Evolutionary conservation across 139 green algal genomes (phyloP).

Genomic region (Closterium sp.): DNA sequence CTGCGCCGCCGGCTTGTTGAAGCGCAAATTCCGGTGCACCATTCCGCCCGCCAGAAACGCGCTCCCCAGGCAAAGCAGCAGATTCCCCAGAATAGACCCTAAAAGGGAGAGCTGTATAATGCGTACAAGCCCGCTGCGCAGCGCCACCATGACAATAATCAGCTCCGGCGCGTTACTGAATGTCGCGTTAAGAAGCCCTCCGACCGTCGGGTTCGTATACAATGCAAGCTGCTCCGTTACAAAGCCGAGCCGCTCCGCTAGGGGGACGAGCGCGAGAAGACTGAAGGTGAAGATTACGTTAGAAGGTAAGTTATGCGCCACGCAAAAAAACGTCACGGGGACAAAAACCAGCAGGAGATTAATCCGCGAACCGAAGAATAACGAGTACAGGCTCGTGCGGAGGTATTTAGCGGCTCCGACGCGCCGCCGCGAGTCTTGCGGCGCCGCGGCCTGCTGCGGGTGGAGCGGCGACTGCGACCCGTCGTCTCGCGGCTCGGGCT

Average conservation of each 20-base stretch:
- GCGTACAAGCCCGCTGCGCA: slow-evolving; percentile 53
- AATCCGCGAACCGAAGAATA: slow-evolving; percentile 12
- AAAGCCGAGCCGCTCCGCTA: slow-evolving; percentile 53
- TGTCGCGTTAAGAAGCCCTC: slow-evolving; percentile 73
- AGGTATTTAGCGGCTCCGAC: not conserved
- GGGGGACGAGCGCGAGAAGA: slow-evolving; percentile 33
- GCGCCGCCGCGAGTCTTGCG: not conserved
- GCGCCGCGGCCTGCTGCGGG: not conserved
- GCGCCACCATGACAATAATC: slow-evolving; percentile 74
- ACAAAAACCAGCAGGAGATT: slow-evolving; percentile 19
- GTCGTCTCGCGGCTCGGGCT: not conserved
- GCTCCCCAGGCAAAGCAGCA: slow-evolving; percentile 76
- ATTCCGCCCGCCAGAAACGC: slow-evolving; percentile 73
- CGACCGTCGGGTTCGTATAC: slow-evolving; percentile 40
- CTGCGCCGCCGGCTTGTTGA: slow-evolving; percentile 53
- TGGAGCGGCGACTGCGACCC: not conserved
- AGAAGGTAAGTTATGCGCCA: not conserved
- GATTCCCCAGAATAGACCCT: slow-evolving; percentile 71
- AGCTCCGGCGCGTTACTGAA: slow-evolving; percentile 93
- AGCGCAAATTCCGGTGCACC: slow-evolving; percentile 57
- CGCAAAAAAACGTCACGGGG: not conserved
- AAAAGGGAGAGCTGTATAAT: slow-evolving; percentile 79
- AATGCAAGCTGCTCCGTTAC: slow-evolving; percentile 50
- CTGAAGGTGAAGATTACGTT: slow-evolving; percentile 13
- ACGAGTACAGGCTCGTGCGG: not conserved